Evolutionary conservation across 2,329 filamentous ascomycete species (phyloP).

Genomic region (Ophiostoma pallidulum): DNA sequence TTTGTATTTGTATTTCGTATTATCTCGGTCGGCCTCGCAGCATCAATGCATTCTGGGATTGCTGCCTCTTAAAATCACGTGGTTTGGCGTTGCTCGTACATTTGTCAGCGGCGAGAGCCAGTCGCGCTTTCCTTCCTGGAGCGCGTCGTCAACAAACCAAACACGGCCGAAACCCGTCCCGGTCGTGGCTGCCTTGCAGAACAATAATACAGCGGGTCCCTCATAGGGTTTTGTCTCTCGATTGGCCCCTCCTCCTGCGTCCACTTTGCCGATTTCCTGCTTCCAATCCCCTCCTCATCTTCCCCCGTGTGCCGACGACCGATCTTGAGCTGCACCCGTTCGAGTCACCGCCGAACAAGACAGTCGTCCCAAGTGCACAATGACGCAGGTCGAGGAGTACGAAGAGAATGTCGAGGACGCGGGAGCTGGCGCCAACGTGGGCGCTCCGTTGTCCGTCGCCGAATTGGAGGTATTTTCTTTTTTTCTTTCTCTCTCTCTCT

Average conservation of each 20-base stretch:
- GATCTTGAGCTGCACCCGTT: too few species aligned
- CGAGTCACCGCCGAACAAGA: too few species aligned
- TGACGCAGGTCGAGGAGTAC: conserved; percentile 48
- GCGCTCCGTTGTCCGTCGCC: conserved; percentile 81
- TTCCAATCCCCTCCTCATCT: too few species aligned
- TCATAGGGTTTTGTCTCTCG: too few species aligned
- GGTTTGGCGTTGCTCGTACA: conserved; percentile 16
- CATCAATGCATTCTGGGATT: not conserved
- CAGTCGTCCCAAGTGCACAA: conserved; percentile 17
- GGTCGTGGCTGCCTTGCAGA: conserved; percentile 4
- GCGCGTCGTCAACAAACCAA: conserved; percentile 17
- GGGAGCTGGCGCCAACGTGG: conserved; percentile 65
- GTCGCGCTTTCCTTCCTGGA: conserved; percentile 16
- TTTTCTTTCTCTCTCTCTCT: too few species aligned
- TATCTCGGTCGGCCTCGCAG: too few species aligned
- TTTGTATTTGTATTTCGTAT: too few species aligned
- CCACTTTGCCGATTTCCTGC: too few species aligned
- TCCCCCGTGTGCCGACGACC: too few species aligned
- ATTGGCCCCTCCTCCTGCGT: too few species aligned
- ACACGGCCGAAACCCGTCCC: conserved; percentile 3
- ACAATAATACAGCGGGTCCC: too few species aligned
- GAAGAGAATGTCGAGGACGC: conserved; percentile 64
- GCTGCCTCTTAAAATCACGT: conserved; percentile 14
- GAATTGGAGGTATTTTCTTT: conserved; percentile 63
- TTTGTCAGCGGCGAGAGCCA: conserved; percentile 12